phyloP scores from a whole-genome alignment of 305 asterid genomes.

The Fraxinus sp. region DNA sequence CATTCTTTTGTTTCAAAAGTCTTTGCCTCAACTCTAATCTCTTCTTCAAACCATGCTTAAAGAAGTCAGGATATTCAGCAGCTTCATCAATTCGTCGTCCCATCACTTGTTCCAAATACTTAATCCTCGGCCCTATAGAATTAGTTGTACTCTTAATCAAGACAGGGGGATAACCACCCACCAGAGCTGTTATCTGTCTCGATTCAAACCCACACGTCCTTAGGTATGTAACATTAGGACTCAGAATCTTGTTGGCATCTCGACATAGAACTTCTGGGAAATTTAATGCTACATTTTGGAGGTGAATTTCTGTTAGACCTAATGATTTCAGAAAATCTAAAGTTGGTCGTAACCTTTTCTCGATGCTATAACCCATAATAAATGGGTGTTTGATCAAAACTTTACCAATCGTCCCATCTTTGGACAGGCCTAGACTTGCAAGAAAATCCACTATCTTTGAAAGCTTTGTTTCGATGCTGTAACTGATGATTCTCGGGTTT shows the following conservation, averaged over 20 bases:
- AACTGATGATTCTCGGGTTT: slow-evolving; percentile 90
- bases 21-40: slow-evolving; percentile 72
- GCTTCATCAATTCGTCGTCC: slow-evolving; percentile 67
- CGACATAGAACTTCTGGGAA: slow-evolving; percentile 85
- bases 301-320: slow-evolving; percentile 65
- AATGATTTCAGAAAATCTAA: slow-evolving; percentile 65
- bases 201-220: slow-evolving; percentile 60
- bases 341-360: slow-evolving; percentile 73
- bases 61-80: slow-evolving; percentile 80
- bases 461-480: slow-evolving; percentile 88
- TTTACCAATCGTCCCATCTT: slow-evolving; percentile 71
- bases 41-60: slow-evolving; percentile 86
- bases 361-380: slow-evolving; percentile 84
- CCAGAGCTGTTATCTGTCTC: slow-evolving; percentile 62
- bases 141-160: slow-evolving; percentile 75
- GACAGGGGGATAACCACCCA: slow-evolving; percentile 84
- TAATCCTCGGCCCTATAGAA: slow-evolving; percentile 80
- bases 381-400: slow-evolving; percentile 73
- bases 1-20: slow-evolving; percentile 48
- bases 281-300: slow-evolving; percentile 56
- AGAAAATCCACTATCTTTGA: slow-evolving; percentile 75
- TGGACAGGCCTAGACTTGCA: slow-evolving; percentile 59
- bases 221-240: slow-evolving; percentile 65
- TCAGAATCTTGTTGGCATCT: slow-evolving; percentile 70
- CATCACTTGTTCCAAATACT: slow-evolving; percentile 81